Evolutionary conservation across 805 yeast genomes (phyloP).

Genomic region (Spathaspora sp.): DNA sequence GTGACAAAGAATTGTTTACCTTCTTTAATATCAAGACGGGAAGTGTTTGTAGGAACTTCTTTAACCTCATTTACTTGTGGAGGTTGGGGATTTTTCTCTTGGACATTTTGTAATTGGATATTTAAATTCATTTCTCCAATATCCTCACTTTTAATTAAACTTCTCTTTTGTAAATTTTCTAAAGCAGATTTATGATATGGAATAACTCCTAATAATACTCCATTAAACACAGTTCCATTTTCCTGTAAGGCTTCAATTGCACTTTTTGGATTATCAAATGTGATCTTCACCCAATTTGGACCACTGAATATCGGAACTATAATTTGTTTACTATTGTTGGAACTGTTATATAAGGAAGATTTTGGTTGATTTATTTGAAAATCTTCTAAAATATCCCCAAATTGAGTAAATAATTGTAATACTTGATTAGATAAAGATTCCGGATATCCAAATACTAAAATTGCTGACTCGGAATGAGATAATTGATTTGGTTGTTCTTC

Average conservation of each 20-base stretch:
- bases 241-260: conserved; percentile 85
- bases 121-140: conserved; percentile 36
- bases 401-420: conserved; percentile 69
- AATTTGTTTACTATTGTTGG: conserved; percentile 7
- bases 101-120: conserved; percentile 4
- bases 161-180: conserved; percentile 52
- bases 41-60: not conserved
- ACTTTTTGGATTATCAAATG: conserved; percentile 70
- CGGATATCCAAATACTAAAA: conserved; percentile 86
- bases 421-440: conserved; percentile 66
- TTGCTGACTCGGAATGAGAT: conserved; percentile 53
- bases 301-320: conserved; percentile 74
- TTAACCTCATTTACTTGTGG: conserved; percentile 1
- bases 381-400: conserved; percentile 77
- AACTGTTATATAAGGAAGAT: conserved; percentile 6
- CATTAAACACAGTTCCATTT: conserved; percentile 70
- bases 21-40: conserved; percentile 32
- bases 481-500: conserved; percentile 6
- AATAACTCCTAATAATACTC: conserved; percentile 60
- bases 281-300: conserved; percentile 85
- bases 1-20: conserved; percentile 35
- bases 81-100: not conserved
- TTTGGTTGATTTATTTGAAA: conserved; percentile 39
- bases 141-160: conserved; percentile 42
- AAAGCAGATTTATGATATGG: conserved; percentile 62